phyloP scores from a whole-genome alignment of 768 basidiomycete genomes.

The Amanita rubescens region DNA sequence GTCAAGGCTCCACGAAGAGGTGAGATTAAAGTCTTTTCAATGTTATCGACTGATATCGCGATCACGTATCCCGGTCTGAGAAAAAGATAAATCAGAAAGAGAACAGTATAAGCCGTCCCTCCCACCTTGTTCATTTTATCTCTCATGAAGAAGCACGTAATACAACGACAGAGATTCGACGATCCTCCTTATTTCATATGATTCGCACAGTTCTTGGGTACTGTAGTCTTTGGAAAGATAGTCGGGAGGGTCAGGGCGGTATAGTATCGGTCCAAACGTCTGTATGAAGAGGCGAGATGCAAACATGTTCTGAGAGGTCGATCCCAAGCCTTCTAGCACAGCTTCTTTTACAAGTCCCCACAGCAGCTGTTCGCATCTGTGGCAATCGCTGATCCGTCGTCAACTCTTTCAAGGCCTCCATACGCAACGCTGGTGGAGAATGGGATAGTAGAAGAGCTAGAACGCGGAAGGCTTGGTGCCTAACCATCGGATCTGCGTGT shows the following conservation, averaged over 20 bases:
- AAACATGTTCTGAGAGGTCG: constrained; percentile 34
- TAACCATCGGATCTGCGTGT: constrained; percentile 49
- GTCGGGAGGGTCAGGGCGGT: constrained; percentile 48
- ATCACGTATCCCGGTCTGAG: constrained; percentile 47
- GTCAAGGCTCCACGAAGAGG: constrained; percentile 36
- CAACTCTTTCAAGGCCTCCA: constrained; percentile 51
- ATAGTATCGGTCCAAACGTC: constrained; percentile 51
- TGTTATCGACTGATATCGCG: constrained; percentile 31
- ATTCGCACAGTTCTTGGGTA: constrained; percentile 41
- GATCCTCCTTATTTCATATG: constrained; percentile 53
- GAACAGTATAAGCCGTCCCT: background rate
- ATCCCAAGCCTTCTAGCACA: constrained; percentile 40
- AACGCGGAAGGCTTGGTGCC: constrained; percentile 56
- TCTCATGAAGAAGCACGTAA: constrained; percentile 52
- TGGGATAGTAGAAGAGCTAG: constrained; percentile 46
- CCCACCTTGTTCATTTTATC: constrained; percentile 51
- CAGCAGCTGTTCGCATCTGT: constrained; percentile 62
- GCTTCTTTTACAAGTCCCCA: constrained; percentile 67
- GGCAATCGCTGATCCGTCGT: constrained; percentile 42
- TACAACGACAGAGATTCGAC: constrained; percentile 62
- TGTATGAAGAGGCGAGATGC: constrained; percentile 48
- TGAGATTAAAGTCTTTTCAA: constrained; percentile 37
- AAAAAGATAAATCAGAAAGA: background rate
- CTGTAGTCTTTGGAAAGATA: constrained; percentile 32
- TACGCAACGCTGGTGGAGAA: constrained; percentile 38